Percentiles rank a stretch among this genome's conserved stretches.
These are phyloP conservation scores for Pythium myriotylum DNA, from an alignment of 352 stramenopile species.

Conservation along the genomic window DNA sequence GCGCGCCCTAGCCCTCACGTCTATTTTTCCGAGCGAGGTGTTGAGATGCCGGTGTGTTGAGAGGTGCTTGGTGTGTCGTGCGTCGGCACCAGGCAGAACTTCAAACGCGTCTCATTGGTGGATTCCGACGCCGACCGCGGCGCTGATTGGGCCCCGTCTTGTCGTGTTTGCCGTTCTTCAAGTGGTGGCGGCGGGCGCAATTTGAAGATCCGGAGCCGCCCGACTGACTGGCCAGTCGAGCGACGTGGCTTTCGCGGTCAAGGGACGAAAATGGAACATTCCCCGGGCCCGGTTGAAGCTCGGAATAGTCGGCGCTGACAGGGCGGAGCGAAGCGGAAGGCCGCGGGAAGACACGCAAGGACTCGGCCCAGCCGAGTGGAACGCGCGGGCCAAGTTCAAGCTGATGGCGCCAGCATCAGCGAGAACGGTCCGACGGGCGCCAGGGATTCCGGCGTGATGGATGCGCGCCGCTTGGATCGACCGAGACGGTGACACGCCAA, in stretches of 20 bases:
- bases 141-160: conserved; percentile 21
- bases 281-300: conserved; percentile 10
- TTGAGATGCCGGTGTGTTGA: conserved; percentile 13
- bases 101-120: conserved; percentile 17
- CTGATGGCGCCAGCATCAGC: conserved; percentile 1
- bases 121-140: neutral
- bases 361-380: neutral
- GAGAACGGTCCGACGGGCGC: neutral
- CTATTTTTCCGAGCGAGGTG: conserved; percentile 22
- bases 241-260: conserved; percentile 22
- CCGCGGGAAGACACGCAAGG: conserved; percentile 5
- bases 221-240: conserved; percentile 7
- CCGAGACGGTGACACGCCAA: neutral
- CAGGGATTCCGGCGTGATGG: conserved; percentile 21
- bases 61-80: conserved; percentile 15
- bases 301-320: neutral
- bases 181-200: neutral
- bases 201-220: conserved; percentile 23
- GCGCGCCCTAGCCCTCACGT: conserved; percentile 29
- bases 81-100: conserved; percentile 21
- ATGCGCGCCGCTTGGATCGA: conserved; percentile 4
- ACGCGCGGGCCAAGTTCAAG: no score
- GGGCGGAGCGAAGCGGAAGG: neutral
- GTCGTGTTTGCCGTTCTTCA: conserved; percentile 24
- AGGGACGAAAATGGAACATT: conserved; percentile 18